phyloP scores from a whole-genome alignment of 371 early-diverging fungal species.

The Rhizopus arrhizus region DNA sequence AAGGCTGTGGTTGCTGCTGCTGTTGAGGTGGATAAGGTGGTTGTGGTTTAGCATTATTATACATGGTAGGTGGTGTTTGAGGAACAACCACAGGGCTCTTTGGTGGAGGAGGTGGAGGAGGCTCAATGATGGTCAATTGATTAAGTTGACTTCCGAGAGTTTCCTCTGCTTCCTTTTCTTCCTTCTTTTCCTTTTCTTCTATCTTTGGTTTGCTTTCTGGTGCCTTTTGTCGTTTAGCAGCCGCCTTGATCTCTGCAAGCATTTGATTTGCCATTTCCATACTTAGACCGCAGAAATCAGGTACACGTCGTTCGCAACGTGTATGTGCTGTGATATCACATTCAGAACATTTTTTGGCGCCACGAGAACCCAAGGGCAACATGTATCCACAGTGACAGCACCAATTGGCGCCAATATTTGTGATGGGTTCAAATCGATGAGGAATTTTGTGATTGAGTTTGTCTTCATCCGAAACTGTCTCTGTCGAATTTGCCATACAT shows the following conservation, averaged over 20 bases:
- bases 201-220: conserved; percentile 18
- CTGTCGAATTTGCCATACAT: conserved; percentile 37
- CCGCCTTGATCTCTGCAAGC: conserved; percentile 69
- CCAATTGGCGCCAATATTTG: conserved; percentile 84
- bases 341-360: conserved; percentile 69
- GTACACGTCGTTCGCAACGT: conserved; percentile 82
- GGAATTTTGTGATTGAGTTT: conserved; percentile 88
- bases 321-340: conserved; percentile 84
- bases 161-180: conserved; percentile 6
- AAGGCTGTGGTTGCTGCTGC: background rate
- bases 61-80: conserved; percentile 32
- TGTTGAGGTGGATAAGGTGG: too few species aligned
- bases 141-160: conserved; percentile 24
- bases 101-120: conserved; percentile 17
- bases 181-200: background rate
- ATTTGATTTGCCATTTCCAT: conserved; percentile 83
- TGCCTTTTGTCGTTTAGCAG: conserved; percentile 50
- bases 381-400: conserved; percentile 97
- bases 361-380: conserved; percentile 80
- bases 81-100: conserved; percentile 29
- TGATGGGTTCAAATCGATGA: conserved; percentile 84
- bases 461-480: conserved; percentile 61
- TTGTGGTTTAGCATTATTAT: conserved; percentile 2
- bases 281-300: conserved; percentile 93
- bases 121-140: background rate